Evolutionary conservation across 371 early-diverging fungal genomes (phyloP).

Genomic region (Coemansia linderi): DNA sequence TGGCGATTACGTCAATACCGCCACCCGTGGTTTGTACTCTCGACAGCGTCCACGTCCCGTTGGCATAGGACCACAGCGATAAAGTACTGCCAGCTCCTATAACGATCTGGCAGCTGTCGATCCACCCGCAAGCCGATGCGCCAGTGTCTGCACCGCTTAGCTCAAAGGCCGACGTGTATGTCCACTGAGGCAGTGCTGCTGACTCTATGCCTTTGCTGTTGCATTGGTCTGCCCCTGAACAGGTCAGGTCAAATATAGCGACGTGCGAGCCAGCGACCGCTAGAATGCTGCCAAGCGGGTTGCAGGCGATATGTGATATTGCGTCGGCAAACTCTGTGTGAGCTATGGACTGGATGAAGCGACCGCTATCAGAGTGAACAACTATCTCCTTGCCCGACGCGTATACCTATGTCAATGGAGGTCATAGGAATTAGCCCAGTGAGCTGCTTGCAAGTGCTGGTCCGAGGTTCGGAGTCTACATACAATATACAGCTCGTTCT

Average conservation of each 20-base stretch:
- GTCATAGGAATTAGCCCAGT: background rate
- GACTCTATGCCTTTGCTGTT: background rate
- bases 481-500: constrained; percentile 38
- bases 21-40: constrained; percentile 12
- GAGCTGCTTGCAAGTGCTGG: background rate
- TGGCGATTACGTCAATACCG: constrained; percentile 12
- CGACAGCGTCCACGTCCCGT: constrained; percentile 8
- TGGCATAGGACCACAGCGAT: constrained; percentile 16
- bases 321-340: constrained; percentile 11
- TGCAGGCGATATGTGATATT: constrained; percentile 17
- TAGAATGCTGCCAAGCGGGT: constrained; percentile 18
- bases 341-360: constrained; percentile 33
- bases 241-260: constrained; percentile 10
- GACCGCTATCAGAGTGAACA: constrained; percentile 16
- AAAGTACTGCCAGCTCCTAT: constrained; percentile 10
- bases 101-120: constrained; percentile 10
- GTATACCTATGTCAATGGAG: constrained; percentile 25
- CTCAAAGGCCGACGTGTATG: constrained; percentile 9
- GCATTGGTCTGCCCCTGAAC: background rate
- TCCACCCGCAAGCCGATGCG: constrained; percentile 24
- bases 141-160: background rate
- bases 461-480: constrained; percentile 4
- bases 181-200: constrained; percentile 6
- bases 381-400: constrained; percentile 43
- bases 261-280: constrained; percentile 16